Base-by-base conservation (phyloP, 2,329 filamentous ascomycete species). In the Monascus ruber region DNA sequence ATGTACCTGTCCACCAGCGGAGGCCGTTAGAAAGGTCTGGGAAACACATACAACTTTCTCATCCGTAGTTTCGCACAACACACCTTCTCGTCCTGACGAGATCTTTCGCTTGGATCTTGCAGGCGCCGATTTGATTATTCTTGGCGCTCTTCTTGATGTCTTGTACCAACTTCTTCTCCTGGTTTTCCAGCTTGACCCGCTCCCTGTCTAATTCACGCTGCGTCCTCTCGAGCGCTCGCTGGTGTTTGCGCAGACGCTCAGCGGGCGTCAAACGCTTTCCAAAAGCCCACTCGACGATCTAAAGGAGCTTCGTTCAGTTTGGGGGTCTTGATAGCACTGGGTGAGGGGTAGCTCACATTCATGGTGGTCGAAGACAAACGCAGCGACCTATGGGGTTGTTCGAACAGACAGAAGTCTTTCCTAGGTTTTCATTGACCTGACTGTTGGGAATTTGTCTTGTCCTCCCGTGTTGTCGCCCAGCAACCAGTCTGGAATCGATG, bases 81-180 rank as follows among this genome's bases (percentile, higher is more conserved):
- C 60, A 85, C 78, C 82, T 77, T 65, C 91, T 76, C 45, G 91
- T 96, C 50, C 91, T 76, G 33, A 98, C 91, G 37, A 98, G 66
- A 62, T 98, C 91, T 65, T 96, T 96, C 33, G 91, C 91, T 63
- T 98, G 91, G 59, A 98, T 94, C 70, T 94, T 94, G 65, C 89
- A 86, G 9, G 91, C 88, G n/a, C 88, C 89, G 76, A 96, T 91
- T 68, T 98, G 89, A 4, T 87, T 87, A 71, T 91, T 94, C 69
- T 98, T 94, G 39, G 91, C 91, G 56, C 85, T 94, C 70, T 94
- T 93, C 72, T 94, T 96, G 69, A 98, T 98, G 59, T 96, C 89
- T 47, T 81, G 75, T 39, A 95, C 82, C 39, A 98, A 73, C 56
- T 94, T 94, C 78, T 95, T 96, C 71, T 98, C 91, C 62, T 98